Evolutionary conservation across 148 eudicot genomes (phyloP), one percentile per base, ranked within the genome.

Genomic region (Chenopodium quinoa): DNA sequence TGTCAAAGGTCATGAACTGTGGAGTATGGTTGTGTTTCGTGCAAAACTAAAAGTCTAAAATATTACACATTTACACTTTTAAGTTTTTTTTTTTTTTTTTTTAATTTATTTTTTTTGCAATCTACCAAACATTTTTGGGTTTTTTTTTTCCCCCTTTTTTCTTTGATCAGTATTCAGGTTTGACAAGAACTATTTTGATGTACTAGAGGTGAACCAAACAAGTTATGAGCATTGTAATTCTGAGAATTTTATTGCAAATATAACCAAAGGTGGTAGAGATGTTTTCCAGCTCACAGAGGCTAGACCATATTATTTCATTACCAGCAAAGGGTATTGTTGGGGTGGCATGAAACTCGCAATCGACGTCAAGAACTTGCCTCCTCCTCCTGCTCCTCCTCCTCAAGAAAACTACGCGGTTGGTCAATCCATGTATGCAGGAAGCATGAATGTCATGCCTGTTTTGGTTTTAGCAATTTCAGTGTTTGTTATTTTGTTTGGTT

Each of bases 121-220:
- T 40, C 44, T 40, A 40, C 7, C 6, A 40, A 40, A 40, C 44
- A 40, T 40, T 5, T 40, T 40, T 40, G 44, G 44, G 7, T 0
- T 40, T 50, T 50, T 50, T 50, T 10, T 50, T 0, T 1, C 29
- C 29, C 29, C 29, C 29, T 27, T 27, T 27, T 27, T 27, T 27
- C 29, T 12, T 12, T 9, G 3, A 20, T 62, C 78, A 87, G 89
- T 13, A 14, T 87, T 87, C 22, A 32, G 58, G 34, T 87, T 71
- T 66, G 46, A 79, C 70, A 84, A 77, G 75, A 2, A 65, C 62
- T 62, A 40, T 8, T 84, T 37, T 34, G 89, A 87, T 27, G 85
- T 87, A 12, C 22, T 87, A 13, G 90, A 91, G 85, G 94, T 91
- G 74, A 91, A 91, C 89, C 20, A 90, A 58, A 91, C 90, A 19